Evolutionary conservation across 2,329 filamentous ascomycete genomes (phyloP).

Genomic region (Paecilomyces formosus): DNA sequence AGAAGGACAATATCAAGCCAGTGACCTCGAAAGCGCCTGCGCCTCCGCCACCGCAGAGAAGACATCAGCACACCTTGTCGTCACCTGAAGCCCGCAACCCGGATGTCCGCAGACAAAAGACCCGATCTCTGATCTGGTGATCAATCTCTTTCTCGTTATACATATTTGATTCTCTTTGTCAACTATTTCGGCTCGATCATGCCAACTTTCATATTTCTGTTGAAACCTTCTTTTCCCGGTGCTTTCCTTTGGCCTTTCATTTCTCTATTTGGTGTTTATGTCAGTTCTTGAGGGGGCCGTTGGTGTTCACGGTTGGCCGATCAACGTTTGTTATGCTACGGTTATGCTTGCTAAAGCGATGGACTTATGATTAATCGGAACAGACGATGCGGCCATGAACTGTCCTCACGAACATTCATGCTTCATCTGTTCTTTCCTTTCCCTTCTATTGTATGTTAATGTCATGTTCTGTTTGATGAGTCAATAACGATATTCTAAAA

Average conservation of each 20-base stretch:
- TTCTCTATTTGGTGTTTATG: slow-evolving; percentile 8
- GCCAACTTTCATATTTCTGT: slow-evolving; percentile 7
- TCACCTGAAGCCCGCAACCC: slow-evolving; percentile 29
- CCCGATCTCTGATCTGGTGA: slow-evolving; percentile 35
- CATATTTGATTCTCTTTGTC: slow-evolving; percentile 2
- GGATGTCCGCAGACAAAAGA: slow-evolving; percentile 33
- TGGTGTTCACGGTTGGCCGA: not conserved
- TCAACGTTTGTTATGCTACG: slow-evolving; percentile 3
- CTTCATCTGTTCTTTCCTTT: slow-evolving; percentile 1
- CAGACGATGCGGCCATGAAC: not conserved
- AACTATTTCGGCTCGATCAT: slow-evolving; percentile 4
- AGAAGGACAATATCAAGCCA: slow-evolving; percentile 17
- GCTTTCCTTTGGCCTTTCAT: slow-evolving; percentile 9
- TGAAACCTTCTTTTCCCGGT: slow-evolving; percentile 5
- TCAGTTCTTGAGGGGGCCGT: slow-evolving; percentile 4
- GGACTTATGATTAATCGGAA: not conserved
- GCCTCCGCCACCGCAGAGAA: slow-evolving; percentile 18
- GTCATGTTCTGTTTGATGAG: slow-evolving; percentile 3
- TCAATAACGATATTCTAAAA: not conserved
- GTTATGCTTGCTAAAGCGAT: slow-evolving; percentile 1
- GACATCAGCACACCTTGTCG: slow-evolving; percentile 34
- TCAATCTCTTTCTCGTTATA: not conserved
- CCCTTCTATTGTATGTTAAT: slow-evolving; percentile 1
- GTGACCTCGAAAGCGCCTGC: slow-evolving; percentile 20
- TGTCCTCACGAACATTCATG: not conserved